Conservation (phyloP, 371 early-diverging fungal genomes). For the Mycotypha africana region DNA sequence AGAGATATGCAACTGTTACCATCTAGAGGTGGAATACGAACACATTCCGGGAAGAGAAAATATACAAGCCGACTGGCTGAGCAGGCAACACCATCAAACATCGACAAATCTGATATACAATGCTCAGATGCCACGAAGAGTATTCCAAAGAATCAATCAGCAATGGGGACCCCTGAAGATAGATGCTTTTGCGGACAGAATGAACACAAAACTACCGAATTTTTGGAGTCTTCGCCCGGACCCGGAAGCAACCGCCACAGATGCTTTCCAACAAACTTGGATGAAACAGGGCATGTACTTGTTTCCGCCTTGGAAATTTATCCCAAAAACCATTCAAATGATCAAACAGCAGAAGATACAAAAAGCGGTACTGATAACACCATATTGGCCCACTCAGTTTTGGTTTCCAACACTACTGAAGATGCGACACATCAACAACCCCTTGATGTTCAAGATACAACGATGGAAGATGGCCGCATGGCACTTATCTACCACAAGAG, state of each 20-base stretch:
- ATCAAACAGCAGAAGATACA: neutral
- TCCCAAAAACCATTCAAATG: constrained; percentile 3
- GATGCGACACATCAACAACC: constrained; percentile 7
- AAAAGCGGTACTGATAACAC: constrained; percentile 9
- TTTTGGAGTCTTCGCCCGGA: constrained; percentile 6
- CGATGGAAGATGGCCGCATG: neutral
- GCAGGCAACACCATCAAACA: constrained; percentile 2
- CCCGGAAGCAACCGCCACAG: neutral
- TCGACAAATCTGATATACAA: no score
- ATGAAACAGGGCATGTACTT: constrained; percentile 2
- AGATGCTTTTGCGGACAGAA: constrained; percentile 8
- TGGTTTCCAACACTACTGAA: constrained; percentile 11
- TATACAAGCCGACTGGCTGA: constrained; percentile 5
- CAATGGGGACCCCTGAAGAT: constrained; percentile 14
- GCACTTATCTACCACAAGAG: neutral
- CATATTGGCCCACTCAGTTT: constrained; percentile 8
- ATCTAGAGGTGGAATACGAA: constrained; percentile 8
- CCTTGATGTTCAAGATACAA: no score
- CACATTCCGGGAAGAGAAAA: constrained; percentile 23
- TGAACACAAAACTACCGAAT: constrained; percentile 5
- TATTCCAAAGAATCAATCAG: no score
- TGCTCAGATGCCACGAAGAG: no score
- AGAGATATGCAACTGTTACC: constrained; percentile 9
- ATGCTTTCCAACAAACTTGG: constrained; percentile 11
- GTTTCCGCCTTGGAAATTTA: constrained; percentile 11